These are phyloP conservation scores for Pseudopyricularia javanii DNA, from an alignment of 2,329 filamentous ascomycete genomes.

Conservation along the genomic window DNA sequence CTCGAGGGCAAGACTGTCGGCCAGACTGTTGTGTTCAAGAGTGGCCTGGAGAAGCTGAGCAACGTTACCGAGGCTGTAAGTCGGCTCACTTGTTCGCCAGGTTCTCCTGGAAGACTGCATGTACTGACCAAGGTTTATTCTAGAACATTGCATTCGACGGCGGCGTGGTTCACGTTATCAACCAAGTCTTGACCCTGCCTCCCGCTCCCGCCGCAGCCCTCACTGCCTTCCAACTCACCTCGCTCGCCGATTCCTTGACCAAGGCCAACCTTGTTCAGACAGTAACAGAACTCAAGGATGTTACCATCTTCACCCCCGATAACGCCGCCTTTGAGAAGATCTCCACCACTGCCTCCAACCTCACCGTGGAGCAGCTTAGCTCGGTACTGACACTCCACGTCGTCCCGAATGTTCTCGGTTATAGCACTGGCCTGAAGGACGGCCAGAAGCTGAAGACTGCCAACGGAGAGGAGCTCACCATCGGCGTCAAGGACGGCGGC, in stretches of 20 bases:
- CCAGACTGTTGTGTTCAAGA: conserved; percentile 37
- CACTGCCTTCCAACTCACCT: conserved; percentile 17
- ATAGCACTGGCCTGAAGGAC: conserved; percentile 35
- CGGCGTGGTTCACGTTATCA: conserved; percentile 38
- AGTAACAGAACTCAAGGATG: conserved; percentile 27
- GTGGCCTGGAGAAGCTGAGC: not conserved
- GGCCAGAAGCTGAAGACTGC: conserved; percentile 21
- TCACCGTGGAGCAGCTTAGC: conserved; percentile 25
- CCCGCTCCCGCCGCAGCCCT: conserved; percentile 12
- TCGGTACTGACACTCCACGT: conserved; percentile 44
- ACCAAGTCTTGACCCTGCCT: conserved; percentile 37
- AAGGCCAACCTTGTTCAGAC: conserved; percentile 22
- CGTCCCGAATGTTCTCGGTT: conserved; percentile 37
- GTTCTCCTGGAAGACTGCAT: not conserved
- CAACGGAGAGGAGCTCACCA: not conserved
- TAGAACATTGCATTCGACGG: conserved; percentile 22
- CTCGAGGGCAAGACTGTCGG: conserved; percentile 30
- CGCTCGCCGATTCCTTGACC: conserved; percentile 21
- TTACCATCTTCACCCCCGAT: conserved; percentile 43
- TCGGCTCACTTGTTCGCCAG: too few species aligned
- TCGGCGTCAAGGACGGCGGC: conserved; percentile 5
- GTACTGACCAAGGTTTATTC: not conserved
- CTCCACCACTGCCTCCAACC: conserved; percentile 25
- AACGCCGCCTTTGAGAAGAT: conserved; percentile 38
- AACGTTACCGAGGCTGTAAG: not conserved